Conservation (phyloP, 148 eudicot genomes). For the Silene uniflora region DNA sequence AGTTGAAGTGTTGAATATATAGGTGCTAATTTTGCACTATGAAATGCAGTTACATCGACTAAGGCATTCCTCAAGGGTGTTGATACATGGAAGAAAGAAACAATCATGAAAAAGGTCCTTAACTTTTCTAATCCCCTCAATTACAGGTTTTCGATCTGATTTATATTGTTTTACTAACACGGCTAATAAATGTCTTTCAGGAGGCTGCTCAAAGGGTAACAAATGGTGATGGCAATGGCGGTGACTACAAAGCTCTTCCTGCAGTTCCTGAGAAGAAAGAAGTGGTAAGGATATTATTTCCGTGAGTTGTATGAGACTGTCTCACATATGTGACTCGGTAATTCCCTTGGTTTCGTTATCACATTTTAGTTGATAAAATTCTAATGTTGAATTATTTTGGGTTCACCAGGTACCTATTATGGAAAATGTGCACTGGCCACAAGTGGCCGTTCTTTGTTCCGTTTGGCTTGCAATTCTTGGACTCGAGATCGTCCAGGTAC, state of each 20-base stretch:
- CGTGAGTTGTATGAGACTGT: neutral
- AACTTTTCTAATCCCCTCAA: conserved; percentile 3
- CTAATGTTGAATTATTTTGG: neutral
- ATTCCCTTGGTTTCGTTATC: neutral
- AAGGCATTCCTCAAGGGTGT: conserved; percentile 64
- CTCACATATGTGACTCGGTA: no score
- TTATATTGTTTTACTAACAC: conserved; percentile 1
- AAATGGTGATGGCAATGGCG: conserved; percentile 29
- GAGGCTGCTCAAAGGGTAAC: conserved; percentile 39
- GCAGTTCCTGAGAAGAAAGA: conserved; percentile 28
- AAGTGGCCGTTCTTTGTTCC: conserved; percentile 34
- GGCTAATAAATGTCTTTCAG: conserved; percentile 23
- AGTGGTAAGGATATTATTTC: conserved; percentile 8
- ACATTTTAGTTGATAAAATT: neutral
- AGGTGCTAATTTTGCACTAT: neutral
- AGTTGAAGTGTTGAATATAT: neutral
- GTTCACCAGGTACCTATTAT: conserved; percentile 31
- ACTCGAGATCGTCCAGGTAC: conserved; percentile 43
- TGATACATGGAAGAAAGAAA: conserved; percentile 70
- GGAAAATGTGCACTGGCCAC: conserved; percentile 48
- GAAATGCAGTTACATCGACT: conserved; percentile 46
- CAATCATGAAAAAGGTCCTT: conserved; percentile 52
- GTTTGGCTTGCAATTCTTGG: conserved; percentile 52
- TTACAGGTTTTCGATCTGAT: neutral
- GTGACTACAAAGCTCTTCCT: conserved; percentile 34